Percentiles rank a stretch among this genome's conserved stretches.
These are phyloP conservation scores for Solanum boliviense DNA, from an alignment of 257 asterid genomes.

Conservation along the genomic window DNA sequence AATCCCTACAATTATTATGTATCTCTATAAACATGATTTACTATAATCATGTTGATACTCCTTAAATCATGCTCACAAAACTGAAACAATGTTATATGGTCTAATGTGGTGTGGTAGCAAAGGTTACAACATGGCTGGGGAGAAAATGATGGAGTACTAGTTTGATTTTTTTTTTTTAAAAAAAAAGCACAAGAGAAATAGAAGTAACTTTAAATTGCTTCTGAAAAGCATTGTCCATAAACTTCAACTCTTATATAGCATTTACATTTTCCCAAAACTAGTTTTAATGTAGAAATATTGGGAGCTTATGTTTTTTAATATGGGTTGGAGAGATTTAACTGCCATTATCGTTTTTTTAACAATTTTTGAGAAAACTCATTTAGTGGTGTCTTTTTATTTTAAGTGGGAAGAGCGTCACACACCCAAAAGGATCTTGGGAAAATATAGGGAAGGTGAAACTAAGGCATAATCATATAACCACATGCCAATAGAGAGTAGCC, in stretches of 20 bases:
- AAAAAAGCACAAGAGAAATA: not conserved
- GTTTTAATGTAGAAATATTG: not conserved
- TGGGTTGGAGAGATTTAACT: not conserved
- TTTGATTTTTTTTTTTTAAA: not conserved
- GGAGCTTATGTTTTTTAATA: not conserved
- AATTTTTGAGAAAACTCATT: not conserved
- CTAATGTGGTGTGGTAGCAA: no score
- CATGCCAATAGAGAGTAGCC: slow-evolving; percentile 45
- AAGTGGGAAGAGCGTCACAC: not conserved
- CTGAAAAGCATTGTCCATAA: not conserved
- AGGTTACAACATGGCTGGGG: not conserved
- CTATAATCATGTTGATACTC: no score
- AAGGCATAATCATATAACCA: not conserved
- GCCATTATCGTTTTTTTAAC: not conserved
- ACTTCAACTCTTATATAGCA: not conserved
- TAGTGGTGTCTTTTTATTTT: not conserved
- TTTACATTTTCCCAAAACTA: not conserved
- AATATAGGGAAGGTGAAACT: not conserved
- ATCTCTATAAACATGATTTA: no score
- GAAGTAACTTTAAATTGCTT: not conserved
- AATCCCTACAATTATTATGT: no score
- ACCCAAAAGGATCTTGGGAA: not conserved
- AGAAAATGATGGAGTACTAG: not conserved
- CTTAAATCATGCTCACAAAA: no score
- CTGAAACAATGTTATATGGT: no score